Evolutionary conservation across 2,329 filamentous ascomycete species (phyloP).

Genomic region (Colletotrichum sp.): DNA sequence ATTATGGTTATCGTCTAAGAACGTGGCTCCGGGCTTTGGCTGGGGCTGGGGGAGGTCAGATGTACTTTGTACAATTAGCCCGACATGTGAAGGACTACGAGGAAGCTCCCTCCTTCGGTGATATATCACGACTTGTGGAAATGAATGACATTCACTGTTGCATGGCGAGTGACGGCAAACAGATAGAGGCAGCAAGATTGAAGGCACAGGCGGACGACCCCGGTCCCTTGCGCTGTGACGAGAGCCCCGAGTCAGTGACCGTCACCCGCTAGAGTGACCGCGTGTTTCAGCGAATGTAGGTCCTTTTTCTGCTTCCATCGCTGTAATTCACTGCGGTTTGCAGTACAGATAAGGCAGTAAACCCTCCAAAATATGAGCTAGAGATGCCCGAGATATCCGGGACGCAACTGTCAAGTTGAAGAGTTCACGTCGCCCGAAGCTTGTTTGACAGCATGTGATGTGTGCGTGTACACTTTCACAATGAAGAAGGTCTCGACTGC

Average conservation of each 20-base stretch:
- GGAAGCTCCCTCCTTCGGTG: neutral
- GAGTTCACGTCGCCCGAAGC: neutral
- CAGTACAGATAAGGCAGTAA: neutral
- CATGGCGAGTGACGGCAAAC: neutral
- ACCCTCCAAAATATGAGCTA: neutral
- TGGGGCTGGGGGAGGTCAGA: neutral
- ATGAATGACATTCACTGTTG: neutral
- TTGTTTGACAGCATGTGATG: neutral
- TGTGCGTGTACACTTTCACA: neutral
- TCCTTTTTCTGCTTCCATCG: neutral
- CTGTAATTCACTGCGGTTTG: neutral
- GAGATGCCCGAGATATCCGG: neutral
- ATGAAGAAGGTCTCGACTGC: neutral
- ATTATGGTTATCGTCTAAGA: neutral
- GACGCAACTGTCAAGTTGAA: neutral
- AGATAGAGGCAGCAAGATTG: neutral
- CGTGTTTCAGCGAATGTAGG: conserved; percentile 7
- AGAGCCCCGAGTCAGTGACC: conserved; percentile 1
- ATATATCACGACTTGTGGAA: neutral
- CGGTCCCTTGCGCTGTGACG: neutral
- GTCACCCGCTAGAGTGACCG: neutral
- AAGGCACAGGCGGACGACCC: neutral
- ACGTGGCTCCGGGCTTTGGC: neutral
- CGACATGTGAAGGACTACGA: neutral
- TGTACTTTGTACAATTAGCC: neutral